Base-by-base conservation (phyloP, 2,329 filamentous ascomycete genomes). In the Clarireedia hainanense region DNA sequence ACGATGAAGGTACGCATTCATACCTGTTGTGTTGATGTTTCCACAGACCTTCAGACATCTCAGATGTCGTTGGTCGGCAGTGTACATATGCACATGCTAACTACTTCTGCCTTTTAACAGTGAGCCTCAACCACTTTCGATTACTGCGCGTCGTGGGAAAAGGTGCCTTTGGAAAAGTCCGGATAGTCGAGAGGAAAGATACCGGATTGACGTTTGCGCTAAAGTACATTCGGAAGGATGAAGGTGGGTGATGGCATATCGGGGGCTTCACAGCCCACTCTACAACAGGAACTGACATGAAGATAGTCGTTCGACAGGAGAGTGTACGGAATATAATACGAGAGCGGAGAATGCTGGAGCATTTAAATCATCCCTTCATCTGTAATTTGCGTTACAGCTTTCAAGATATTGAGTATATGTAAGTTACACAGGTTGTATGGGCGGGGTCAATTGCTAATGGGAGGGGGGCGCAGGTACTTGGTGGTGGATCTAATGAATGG, bases 311-410 rank as follows among this genome's bases (percentile, higher is more conserved):
- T 65, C 89, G 92, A 68, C 96, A 91, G 60, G 94, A 97, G 73
- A 97, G 92, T 70, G 94, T 97, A 59, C 88, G 92, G 67, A 99
- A 99, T 71, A 99, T 99, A 64, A 94, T 99, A 69, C 86, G 94
- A 65, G 94, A 99, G 77, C 84, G 94, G 61, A 85, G 92, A 70
- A 99, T 99, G 94, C 82, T 99, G 68, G 91, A 99, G 75, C 91
- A 97, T 71, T 81, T 99, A 66, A 96, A 96, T 71, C 94, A 99
- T 69, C 91, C 92, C 26, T 99, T 97, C 72, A 88, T 99, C 64
- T 97, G 92, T 77, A 99, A 99, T 73, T 76, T 99, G 77, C 88
- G 94, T 67, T 99, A 97, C 75, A 96, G 91, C 74, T 99, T 99
- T 70, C 94, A 99, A 74, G 94, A 99, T 73, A 91, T 97, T 66